Evolutionary conservation across 768 basidiomycete genomes (phyloP), one percentile per base, ranked within the genome.

Genomic region (Myochromella boudieri): DNA sequence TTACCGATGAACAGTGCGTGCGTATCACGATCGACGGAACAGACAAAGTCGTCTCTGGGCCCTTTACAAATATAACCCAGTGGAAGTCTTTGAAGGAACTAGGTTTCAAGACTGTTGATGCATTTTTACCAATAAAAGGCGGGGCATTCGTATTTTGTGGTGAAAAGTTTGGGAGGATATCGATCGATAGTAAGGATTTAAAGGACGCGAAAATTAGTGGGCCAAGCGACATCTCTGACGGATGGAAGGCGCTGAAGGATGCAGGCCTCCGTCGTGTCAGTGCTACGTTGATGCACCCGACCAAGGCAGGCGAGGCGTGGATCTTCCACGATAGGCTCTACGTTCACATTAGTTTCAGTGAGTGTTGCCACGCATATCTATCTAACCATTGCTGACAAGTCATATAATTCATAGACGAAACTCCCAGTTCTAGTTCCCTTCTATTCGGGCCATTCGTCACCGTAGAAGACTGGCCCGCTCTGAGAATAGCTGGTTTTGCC

Each of bases 1-100:
- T 44, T n/a, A 44, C 42, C 15, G 32, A 44, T 22, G 42, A 44
- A 9, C n/a, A n/a, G n/a, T n/a, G n/a, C n/a, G n/a, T n/a, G n/a
- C 12, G 34, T 24, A 18, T 29, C 5, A 20, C 21, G 4, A 12
- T 44, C 12, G 14, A 20, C 20, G 27, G 32, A 10, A 44, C 42
- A 5, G 42, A 44, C 29, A 44, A 44, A 25, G 31, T 44, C 17
- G 20, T 44, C 8, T 17, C 42, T 3, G 31, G 31, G 20, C 42
- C 42, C 4, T 9, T 21, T 14, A 22, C 3, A 6, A 44, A 33
- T 32, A 33, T 5, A 4, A 18, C 3, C 10, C 15, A 34, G 17
- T 44, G 42, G 42, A 34, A 34, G 10, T 44, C 42, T 4, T 21
- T 44, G 4, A 32, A 44, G 32, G 29, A 8, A 11, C 42, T 44